phyloP scores from a whole-genome alignment of 2,329 filamentous ascomycete genomes.

The Xylaria arbuscula region DNA sequence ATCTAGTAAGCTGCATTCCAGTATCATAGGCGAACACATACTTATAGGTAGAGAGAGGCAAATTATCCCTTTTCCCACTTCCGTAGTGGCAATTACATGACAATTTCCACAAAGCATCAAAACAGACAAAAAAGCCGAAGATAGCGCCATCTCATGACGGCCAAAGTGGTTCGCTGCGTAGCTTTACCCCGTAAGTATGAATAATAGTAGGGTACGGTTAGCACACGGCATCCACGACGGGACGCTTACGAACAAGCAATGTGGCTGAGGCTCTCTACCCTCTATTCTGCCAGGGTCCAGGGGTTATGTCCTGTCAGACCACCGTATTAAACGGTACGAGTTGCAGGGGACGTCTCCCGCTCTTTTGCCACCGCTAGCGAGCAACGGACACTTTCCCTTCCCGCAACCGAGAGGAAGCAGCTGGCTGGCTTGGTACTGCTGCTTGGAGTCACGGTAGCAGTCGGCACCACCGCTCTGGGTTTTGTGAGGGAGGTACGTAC shows the following conservation, averaged over 20 bases:
- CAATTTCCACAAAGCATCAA: neutral
- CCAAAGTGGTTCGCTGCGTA: too few species aligned
- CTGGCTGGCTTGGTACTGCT: neutral
- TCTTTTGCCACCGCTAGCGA: neutral
- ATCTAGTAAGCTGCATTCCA: conserved; percentile 18
- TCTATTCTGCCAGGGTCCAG: neutral
- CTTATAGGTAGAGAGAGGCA: neutral
- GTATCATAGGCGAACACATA: neutral
- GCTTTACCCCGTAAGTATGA: too few species aligned
- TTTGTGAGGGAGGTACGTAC: conserved; percentile 3
- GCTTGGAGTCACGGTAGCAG: conserved; percentile 11
- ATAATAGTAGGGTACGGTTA: too few species aligned
- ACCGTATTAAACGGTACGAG: conserved; percentile 29
- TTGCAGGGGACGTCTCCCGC: neutral
- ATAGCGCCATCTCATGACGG: conserved; percentile 15
- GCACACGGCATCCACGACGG: conserved; percentile 13
- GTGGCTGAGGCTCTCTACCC: conserved; percentile 7
- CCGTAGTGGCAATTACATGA: neutral
- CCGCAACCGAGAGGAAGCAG: conserved; percentile 18
- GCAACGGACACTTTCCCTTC: conserved; percentile 24
- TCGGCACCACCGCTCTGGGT: conserved; percentile 28
- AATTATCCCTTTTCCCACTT: conserved; percentile 5
- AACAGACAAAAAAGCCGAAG: conserved; percentile 6
- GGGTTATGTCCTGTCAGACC: neutral
- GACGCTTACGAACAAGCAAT: conserved; percentile 1